These are phyloP conservation scores for Immersiella caudata DNA, from an alignment of 495 filamentous ascomycete genomes.

Conservation along the genomic window DNA sequence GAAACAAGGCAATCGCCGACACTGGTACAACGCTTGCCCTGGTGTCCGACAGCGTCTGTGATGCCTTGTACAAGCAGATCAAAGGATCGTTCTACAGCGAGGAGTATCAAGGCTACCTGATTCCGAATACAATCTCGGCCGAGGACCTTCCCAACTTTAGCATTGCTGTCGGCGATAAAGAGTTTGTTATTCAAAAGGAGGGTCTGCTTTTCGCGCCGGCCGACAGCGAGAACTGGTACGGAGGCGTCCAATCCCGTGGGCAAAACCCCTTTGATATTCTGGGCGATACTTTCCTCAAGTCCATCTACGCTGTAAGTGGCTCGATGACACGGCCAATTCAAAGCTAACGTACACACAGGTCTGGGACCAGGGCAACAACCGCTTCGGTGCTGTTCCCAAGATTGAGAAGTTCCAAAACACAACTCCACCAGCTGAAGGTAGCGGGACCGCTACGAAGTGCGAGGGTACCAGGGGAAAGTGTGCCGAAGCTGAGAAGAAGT, in stretches of 20 bases:
- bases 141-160: conserved; percentile 67
- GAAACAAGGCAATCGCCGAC: conserved; percentile 79
- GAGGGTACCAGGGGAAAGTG: conserved; percentile 6
- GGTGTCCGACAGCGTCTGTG: conserved; percentile 64
- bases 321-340: not conserved
- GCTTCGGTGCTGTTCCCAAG: conserved; percentile 71
- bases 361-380: conserved; percentile 73
- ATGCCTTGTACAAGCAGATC: conserved; percentile 71
- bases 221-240: conserved; percentile 63
- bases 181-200: conserved; percentile 72
- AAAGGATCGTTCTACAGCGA: conserved; percentile 67
- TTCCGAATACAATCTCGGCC: conserved; percentile 59
- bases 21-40: conserved; percentile 77
- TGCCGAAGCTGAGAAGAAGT: not conserved
- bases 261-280: conserved; percentile 69
- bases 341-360: conserved; percentile 49
- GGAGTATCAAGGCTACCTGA: conserved; percentile 67
- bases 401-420: conserved; percentile 59
- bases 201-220: conserved; percentile 67
- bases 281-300: conserved; percentile 74
- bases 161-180: conserved; percentile 66
- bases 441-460: not conserved
- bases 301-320: conserved; percentile 68
- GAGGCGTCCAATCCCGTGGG: conserved; percentile 75
- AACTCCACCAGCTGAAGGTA: conserved; percentile 32